Evolutionary conservation across 192 early-diverging fungal genomes (phyloP), one percentile per base, ranked within the genome.

Genomic region (Mortierella antarctica): DNA sequence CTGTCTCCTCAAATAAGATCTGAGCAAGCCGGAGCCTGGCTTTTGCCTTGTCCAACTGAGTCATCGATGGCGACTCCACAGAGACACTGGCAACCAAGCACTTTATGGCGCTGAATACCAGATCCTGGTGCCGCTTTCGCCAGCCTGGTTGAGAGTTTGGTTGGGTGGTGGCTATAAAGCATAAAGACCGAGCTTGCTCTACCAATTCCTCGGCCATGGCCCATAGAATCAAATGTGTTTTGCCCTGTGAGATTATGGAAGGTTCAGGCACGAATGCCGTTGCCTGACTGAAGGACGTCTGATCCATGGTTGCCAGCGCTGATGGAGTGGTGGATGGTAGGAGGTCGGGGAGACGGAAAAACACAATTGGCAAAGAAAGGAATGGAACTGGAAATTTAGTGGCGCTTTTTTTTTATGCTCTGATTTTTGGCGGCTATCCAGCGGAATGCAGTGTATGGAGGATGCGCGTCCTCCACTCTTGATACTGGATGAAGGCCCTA

Each of bases 1-100:
- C 84, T 12, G 79, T 82, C 60, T 80, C 80, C 56, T 77, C 71
- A 63, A 82, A 85, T 44, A 85, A 52, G 50, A 85, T 73, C 68
- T 82, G 79, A 12, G 79, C 81, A 40, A 85, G 65, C 1, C 84
- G 61, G 21, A 82, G 63, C 20, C 84, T 53, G 6, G 84, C 58
- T 55, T 82, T 85, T 12, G 73, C 72, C 31, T 71, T 76, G 20
- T 78, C 71, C 53, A 77, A 44, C 67, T 74, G 74, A 1, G 65
- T 78, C 63, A 78, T 82, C 7, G 73, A 55, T 3, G 51, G 77
- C 5, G 70, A 72, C 14, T 80, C 77, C 7, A 68, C 15, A 5
- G 73, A 57, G 5, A 74, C 20, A 40, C 72, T 76, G 31, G 74
- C 74, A 2, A 74, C 71, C 23, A 85, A 49, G 56, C 84, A 82